Conservation (phyloP, 2,329 filamentous ascomycete genomes). For the Colletotrichum sp. region DNA sequence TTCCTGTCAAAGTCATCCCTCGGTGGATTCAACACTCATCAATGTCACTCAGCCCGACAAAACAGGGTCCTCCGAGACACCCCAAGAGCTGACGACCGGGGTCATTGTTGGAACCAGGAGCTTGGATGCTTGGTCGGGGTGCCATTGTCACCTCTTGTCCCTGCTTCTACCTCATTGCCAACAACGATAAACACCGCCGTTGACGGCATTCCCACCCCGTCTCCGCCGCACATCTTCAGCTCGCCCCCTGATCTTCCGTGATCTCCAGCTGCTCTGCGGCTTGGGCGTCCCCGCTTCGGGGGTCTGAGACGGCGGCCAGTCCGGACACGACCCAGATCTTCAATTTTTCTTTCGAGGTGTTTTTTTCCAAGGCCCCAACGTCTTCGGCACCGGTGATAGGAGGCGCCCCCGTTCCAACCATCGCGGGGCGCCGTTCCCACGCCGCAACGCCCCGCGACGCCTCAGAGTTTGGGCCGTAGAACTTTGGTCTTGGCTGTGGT, state of each 20-base stretch:
- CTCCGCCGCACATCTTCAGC: background rate
- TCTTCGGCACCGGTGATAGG: background rate
- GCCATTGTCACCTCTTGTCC: background rate
- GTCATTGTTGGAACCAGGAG: background rate
- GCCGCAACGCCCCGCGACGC: background rate
- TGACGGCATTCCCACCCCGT: background rate
- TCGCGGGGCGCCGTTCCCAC: background rate
- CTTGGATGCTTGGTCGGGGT: background rate
- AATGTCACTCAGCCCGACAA: background rate
- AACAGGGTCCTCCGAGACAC: constrained; percentile 10
- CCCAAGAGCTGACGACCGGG: background rate
- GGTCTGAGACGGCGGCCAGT: constrained; percentile 15
- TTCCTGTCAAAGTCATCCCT: background rate
- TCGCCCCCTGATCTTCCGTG: constrained; percentile 10
- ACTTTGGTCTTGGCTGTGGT: background rate
- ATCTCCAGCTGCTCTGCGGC: background rate
- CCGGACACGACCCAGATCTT: background rate
- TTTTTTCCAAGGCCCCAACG: background rate
- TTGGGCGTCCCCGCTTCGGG: background rate
- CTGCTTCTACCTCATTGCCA: background rate
- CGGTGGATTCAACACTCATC: background rate
- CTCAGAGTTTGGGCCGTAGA: background rate
- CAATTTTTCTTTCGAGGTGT: background rate
- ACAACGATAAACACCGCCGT: background rate
- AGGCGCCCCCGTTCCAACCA: background rate